Conservation (phyloP, 2,329 filamentous ascomycete genomes). For the Talaromyces atroroseus region DNA sequence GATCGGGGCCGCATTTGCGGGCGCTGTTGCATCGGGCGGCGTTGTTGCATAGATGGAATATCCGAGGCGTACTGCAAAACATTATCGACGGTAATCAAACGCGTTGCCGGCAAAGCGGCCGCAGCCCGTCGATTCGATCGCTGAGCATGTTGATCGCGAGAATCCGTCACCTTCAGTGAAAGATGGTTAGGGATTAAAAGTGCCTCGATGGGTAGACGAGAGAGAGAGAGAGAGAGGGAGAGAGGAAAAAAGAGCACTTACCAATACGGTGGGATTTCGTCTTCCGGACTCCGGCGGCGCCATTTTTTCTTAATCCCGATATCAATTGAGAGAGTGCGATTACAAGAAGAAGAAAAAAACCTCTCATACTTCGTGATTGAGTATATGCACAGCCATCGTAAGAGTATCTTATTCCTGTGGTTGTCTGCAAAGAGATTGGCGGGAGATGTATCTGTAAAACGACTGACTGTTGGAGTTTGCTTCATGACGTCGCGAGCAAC, state of each 20-base stretch:
- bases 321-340: background rate
- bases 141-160: conserved; percentile 34
- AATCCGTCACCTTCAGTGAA: conserved; percentile 44
- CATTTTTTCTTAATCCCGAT: conserved; percentile 1
- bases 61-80: conserved; percentile 91
- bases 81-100: conserved; percentile 84
- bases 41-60: conserved; percentile 88
- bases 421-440: background rate
- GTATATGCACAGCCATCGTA: background rate
- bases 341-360: background rate
- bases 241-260: conserved; percentile 20
- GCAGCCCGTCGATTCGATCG: conserved; percentile 27
- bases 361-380: background rate
- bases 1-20: conserved; percentile 26
- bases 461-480: no score
- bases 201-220: no score
- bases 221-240: background rate
- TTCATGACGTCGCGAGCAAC: background rate
- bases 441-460: no score
- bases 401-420: background rate
- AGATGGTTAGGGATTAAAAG: no score
- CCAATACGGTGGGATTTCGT: conserved; percentile 42
- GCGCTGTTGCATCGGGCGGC: conserved; percentile 51
- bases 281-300: conserved; percentile 25
- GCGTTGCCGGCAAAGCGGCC: conserved; percentile 47